Percentiles rank a stretch among this genome's conserved stretches.
phyloP scores from a whole-genome alignment of 169 alveolate genomes.

The Babesia ovis region DNA sequence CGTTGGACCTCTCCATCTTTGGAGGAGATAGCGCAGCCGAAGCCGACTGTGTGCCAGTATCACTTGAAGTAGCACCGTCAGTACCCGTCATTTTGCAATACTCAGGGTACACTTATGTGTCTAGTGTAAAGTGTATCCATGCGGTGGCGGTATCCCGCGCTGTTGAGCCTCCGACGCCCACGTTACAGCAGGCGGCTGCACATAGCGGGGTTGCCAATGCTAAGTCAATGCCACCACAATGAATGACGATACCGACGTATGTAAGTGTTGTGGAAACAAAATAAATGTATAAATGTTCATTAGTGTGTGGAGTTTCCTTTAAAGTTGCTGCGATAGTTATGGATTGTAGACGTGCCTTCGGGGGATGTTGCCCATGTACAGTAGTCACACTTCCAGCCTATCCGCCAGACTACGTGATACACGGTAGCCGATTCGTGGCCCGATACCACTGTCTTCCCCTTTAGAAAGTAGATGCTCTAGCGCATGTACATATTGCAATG shows the following conservation, averaged over 20 bases:
- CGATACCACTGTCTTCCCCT: neutral
- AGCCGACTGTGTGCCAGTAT: neutral
- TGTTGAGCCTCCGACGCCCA: neutral
- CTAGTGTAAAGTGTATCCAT: neutral
- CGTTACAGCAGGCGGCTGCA: neutral
- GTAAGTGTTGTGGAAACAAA: too few relatives aligned
- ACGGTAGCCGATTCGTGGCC: neutral
- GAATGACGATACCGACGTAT: too few relatives aligned
- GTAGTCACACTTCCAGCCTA: neutral
- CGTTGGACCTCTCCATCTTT: neutral
- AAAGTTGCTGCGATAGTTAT: too few relatives aligned
- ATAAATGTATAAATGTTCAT: too few relatives aligned
- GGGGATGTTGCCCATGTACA: too few relatives aligned
- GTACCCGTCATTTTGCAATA: slow-evolving; percentile 3
- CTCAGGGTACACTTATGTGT: neutral
- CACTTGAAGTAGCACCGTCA: neutral
- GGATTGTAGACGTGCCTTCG: neutral
- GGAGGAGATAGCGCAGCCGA: slow-evolving; percentile 11
- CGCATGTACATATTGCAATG: neutral
- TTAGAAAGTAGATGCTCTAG: neutral
- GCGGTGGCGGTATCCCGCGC: neutral
- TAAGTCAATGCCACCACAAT: slow-evolving; percentile 1
- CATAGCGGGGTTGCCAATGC: neutral
- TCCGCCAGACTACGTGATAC: neutral
- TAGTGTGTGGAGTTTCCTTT: too few relatives aligned